Conservation (phyloP, 345 rosid species). For the Kernera saxatilis region DNA sequence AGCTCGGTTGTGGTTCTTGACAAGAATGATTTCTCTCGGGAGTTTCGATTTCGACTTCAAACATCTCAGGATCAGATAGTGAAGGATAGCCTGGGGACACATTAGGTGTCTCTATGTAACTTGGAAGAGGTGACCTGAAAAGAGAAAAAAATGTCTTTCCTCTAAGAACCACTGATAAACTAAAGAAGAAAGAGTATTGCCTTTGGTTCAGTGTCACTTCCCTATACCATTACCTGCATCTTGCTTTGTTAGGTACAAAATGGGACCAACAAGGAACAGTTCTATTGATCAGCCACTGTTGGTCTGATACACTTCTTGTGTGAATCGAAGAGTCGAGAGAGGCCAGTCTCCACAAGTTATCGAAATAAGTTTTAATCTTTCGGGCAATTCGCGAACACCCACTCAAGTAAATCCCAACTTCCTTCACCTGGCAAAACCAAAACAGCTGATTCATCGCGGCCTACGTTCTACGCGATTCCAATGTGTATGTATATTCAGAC, state of each 20-base stretch:
- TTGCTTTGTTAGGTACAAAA: constrained; percentile 44
- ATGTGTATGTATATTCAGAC: not conserved
- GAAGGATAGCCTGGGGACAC: constrained; percentile 53
- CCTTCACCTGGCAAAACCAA: constrained; percentile 53
- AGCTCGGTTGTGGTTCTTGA: constrained; percentile 38
- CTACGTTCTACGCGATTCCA: not conserved
- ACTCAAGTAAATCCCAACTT: constrained; percentile 71
- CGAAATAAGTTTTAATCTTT: constrained; percentile 49
- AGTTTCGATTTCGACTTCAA: constrained; percentile 36
- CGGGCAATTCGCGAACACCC: constrained; percentile 58
- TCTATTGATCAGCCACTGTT: constrained; percentile 68
- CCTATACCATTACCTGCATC: constrained; percentile 44
- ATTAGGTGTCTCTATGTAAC: constrained; percentile 47
- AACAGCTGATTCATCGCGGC: not conserved
- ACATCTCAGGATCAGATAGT: constrained; percentile 56
- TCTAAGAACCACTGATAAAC: not conserved
- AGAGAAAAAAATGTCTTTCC: not conserved
- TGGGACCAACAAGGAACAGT: constrained; percentile 93
- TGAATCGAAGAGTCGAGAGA: constrained; percentile 49
- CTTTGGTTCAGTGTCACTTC: not conserved
- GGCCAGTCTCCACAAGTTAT: constrained; percentile 63
- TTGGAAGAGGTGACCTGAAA: constrained; percentile 64
- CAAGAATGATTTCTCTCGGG: constrained; percentile 35
- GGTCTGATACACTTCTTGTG: constrained; percentile 50
- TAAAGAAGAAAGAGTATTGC: not conserved